Evolutionary conservation across 495 filamentous ascomycete species (phyloP), one percentile per base, ranked within the genome.

Genomic region (Penicillium egyptiacum): DNA sequence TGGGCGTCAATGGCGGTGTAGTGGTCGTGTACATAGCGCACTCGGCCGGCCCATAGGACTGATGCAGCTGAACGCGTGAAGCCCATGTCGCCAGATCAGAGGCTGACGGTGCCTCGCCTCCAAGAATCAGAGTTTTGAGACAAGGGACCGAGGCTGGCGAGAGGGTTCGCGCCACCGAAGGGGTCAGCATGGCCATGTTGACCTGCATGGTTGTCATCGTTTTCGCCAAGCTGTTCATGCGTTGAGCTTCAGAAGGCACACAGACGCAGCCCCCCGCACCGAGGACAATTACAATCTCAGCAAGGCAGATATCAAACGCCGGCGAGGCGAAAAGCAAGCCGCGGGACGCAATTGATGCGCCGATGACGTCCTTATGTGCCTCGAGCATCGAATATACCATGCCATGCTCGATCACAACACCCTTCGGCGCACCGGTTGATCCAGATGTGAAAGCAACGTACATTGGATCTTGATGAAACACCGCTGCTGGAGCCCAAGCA

Each of bases 21-120:
- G 42, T 45, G 22, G 42, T 45, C 12, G 42, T 45, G 22, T 45
- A 45, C 42, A 78, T 75, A 0, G 79, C 75, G 53, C 78, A 81
- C 57, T 83, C 79, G 1, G 76, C 75, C 7, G 77, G 77, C 0
- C 79, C 77, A 60, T 69, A 69, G 6, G 51, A 35, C 23, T 45
- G 42, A 1, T 68, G 69, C 23, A 56, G 47, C 64, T 64, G 56
- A 47, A 62, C 44, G 28, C 26, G 4, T 55, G 48, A 9, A 70
- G 57, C 22, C 67, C 75, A 60, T 6, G 51, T 37, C 7, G 50
- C 39, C 12, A 62, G 11, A 17, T 58, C 56, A 25, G 60, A 55
- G 0, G 46, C 19, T 31, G 28, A 48, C 11, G 45, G 28, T 20
- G 45, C 2, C n/a, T 48, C 45, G 0, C 45, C 45, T 28, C 25